phyloP scores from a whole-genome alignment of 805 yeast genomes.

The Candida anglica region DNA sequence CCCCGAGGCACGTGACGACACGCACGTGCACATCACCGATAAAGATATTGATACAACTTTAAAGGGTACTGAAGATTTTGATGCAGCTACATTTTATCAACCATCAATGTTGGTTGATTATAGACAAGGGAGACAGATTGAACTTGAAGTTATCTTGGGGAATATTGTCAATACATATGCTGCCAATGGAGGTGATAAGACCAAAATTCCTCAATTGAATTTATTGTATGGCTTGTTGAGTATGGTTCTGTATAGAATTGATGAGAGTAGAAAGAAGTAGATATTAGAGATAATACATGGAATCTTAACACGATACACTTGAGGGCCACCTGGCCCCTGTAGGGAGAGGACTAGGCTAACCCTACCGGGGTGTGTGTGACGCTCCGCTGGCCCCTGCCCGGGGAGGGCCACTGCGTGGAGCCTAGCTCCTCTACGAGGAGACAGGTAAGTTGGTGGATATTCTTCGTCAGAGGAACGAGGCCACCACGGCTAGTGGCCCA shows the following conservation, averaged over 20 bases:
- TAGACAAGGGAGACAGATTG: constrained; percentile 63
- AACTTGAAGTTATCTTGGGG: constrained; percentile 69
- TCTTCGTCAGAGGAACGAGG: too few relatives aligned
- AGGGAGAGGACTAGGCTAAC: too few relatives aligned
- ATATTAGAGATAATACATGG: too few relatives aligned
- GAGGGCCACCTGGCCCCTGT: too few relatives aligned
- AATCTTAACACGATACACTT: too few relatives aligned
- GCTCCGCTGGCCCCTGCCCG: too few relatives aligned
- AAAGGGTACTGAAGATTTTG: constrained; percentile 19
- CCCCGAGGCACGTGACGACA: not conserved
- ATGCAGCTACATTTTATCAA: constrained; percentile 54
- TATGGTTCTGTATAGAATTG: constrained; percentile 15
- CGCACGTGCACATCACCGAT: not conserved
- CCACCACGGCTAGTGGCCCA: too few relatives aligned
- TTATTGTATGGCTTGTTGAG: constrained; percentile 8
- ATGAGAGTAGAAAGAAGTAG: too few relatives aligned
- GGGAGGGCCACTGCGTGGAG: too few relatives aligned
- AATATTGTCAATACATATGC: constrained; percentile 34
- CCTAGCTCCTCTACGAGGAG: too few relatives aligned
- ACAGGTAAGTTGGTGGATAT: too few relatives aligned
- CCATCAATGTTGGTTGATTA: constrained; percentile 77
- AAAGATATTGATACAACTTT: constrained; percentile 8
- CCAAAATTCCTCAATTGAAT: constrained; percentile 9
- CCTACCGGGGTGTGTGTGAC: too few relatives aligned
- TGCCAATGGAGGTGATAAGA: constrained; percentile 1